phyloP scores from a whole-genome alignment of 148 eudicot species.

The Vaccinium corymbosum region DNA sequence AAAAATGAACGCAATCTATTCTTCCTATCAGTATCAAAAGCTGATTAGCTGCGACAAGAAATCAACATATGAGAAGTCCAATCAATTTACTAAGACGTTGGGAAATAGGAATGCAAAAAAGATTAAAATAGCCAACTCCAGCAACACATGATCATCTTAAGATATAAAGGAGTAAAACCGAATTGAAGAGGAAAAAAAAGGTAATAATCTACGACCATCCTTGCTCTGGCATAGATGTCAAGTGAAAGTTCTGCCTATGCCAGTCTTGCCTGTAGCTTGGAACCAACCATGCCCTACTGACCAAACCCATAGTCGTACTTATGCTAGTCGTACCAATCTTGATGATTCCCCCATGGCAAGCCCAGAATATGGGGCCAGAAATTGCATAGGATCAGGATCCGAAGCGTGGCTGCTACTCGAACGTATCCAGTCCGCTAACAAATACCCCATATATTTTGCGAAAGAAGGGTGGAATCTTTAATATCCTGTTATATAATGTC shows the following conservation, averaged over 20 bases:
- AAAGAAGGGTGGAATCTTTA: neutral
- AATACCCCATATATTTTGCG: neutral
- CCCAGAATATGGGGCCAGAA: too few relatives aligned
- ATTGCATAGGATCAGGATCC: too few relatives aligned
- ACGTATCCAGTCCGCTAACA: neutral
- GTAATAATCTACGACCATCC: too few relatives aligned
- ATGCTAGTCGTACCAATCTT: too few relatives aligned
- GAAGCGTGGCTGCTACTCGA: too few relatives aligned
- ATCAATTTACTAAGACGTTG: neutral
- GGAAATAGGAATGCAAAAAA: neutral
- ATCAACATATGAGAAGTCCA: neutral
- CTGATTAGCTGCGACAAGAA: neutral
- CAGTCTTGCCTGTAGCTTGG: too few relatives aligned
- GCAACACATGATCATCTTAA: neutral
- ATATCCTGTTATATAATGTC: neutral
- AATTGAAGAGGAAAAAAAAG: too few relatives aligned
- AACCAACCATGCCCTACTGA: too few relatives aligned
- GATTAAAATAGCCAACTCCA: neutral
- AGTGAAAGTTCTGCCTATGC: too few relatives aligned
- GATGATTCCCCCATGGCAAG: too few relatives aligned
- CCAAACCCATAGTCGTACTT: too few relatives aligned
- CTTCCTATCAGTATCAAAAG: neutral
- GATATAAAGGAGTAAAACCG: neutral
- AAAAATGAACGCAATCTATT: neutral
- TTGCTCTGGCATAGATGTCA: too few relatives aligned